Base-by-base conservation (phyloP, 352 stramenopile genomes). In the Globisporangium middletonii region DNA sequence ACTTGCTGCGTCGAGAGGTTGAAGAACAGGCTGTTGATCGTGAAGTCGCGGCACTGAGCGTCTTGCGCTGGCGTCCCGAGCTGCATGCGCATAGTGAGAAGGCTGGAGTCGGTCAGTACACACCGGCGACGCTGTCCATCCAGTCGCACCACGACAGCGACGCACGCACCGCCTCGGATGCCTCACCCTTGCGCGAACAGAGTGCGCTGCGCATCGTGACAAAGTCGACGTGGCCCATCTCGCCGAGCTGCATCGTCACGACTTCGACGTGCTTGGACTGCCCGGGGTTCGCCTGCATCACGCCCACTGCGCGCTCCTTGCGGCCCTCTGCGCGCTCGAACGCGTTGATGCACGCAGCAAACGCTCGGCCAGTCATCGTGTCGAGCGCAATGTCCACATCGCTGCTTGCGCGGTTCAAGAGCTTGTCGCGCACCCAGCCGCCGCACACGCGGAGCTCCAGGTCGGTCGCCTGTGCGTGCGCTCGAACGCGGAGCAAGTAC, bases 371-470 rank as follows among this genome's bases (percentile, higher is more conserved):
- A 13, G 94, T 94, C 80, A 98, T 98, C 49, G 94, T 90, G 72
- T 99, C 95, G 28, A 99, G 64, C 30, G 96, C 96, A 48, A 99
- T 97, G 77, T 99, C 97, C 68, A 99, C 97, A 69, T 99, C 97
- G 55, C 91, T 83, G 63, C 82, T 92, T 19, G 83, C 65, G 51
- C 71, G 69, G 13, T 82, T 83, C 27, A 95, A 69, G 5, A 99
- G 75, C 79, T 99, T 99, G 72, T 99, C 97, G 19, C 97, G 89
- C 18, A 99, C 97, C 23, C 23, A 23, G 23, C 23, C 23, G 23
- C 23, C 23, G 23, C 23, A 23, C 23, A 23, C 23, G 23, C 97
- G 97, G 99, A 18, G 97, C 97, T 38, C 97, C 97, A 37, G 16
- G 93, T 78, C 53, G 16, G 60, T 67, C n/a, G 62, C 56, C 27